A percentile compares a stretch with the other conserved stretches of the same genome.
Evolutionary conservation across 1,284 basidiomycete species (phyloP).

Genomic region (Puccinia novopanici): DNA sequence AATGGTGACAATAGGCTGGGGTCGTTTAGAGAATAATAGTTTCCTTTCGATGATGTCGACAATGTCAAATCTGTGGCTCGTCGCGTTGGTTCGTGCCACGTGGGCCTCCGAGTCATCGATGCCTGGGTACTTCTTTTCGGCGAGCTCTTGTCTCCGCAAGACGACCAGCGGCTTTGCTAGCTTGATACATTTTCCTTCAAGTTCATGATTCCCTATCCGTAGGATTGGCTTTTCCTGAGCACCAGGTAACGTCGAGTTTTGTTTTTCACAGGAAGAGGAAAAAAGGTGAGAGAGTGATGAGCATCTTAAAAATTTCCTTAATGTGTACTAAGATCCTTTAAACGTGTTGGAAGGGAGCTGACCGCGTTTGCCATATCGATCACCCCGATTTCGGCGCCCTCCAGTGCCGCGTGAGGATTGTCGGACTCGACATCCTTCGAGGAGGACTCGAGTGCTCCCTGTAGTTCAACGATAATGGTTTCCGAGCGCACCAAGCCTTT

Average conservation of each 20-base stretch:
- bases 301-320: not conserved
- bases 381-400: constrained; percentile 31
- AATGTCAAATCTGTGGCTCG: constrained; percentile 35
- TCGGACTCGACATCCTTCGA: not conserved
- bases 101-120: not conserved
- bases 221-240: constrained; percentile 42
- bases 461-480: constrained; percentile 47
- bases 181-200: constrained; percentile 44
- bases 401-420: not conserved
- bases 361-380: constrained; percentile 35
- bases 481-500: constrained; percentile 17
- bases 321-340: not conserved
- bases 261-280: too few species aligned
- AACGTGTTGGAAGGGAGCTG: not conserved
- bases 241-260: not conserved
- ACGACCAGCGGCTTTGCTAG: constrained; percentile 31
- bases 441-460: constrained; percentile 47
- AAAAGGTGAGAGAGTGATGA: constrained; percentile 9
- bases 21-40: constrained; percentile 44
- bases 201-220: constrained; percentile 47
- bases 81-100: not conserved
- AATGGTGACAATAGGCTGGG: constrained; percentile 37
- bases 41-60: constrained; percentile 40
- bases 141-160: constrained; percentile 11
- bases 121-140: constrained; percentile 7